These are phyloP conservation scores for Trichoderma breve DNA, from an alignment of 2,329 filamentous ascomycete species.

Conservation along the genomic window DNA sequence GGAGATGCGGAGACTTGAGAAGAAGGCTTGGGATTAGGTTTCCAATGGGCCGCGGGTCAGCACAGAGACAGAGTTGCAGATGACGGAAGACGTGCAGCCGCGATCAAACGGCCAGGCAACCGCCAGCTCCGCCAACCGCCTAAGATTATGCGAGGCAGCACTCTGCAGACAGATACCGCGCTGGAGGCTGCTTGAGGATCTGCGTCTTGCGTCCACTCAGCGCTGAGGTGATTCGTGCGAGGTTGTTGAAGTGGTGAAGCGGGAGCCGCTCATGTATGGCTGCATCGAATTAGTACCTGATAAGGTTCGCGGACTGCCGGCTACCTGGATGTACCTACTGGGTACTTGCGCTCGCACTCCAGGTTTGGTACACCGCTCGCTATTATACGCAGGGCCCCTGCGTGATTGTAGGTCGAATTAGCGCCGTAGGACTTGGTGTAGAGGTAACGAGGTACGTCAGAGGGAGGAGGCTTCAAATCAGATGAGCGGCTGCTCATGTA, in stretches of 20 bases:
- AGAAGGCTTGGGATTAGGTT: background rate
- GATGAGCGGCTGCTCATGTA: background rate
- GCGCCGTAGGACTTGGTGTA: background rate
- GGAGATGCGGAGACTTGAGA: constrained; percentile 1
- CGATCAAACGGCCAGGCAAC: constrained; percentile 12
- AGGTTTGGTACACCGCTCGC: constrained; percentile 3
- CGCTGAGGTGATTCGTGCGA: background rate
- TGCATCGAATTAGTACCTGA: constrained; percentile 10
- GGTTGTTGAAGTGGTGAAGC: background rate
- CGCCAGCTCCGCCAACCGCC: constrained; percentile 12
- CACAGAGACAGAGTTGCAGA: background rate
- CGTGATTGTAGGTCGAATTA: background rate
- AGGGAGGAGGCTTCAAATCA: background rate
- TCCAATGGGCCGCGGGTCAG: constrained; percentile 9
- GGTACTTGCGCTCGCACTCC: background rate
- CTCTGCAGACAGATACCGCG: background rate
- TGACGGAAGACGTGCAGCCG: constrained; percentile 13
- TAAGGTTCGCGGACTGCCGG: constrained; percentile 16
- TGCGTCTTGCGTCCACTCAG: background rate
- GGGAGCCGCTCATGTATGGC: constrained; percentile 11
- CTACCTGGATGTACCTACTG: background rate
- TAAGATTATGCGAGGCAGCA: background rate
- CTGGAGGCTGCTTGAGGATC: background rate
- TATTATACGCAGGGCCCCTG: background rate
- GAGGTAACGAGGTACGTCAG: background rate